These are phyloP conservation scores for Flaveria robusta DNA, from an alignment of 129 eudicot genomes.

Conservation along the genomic window DNA sequence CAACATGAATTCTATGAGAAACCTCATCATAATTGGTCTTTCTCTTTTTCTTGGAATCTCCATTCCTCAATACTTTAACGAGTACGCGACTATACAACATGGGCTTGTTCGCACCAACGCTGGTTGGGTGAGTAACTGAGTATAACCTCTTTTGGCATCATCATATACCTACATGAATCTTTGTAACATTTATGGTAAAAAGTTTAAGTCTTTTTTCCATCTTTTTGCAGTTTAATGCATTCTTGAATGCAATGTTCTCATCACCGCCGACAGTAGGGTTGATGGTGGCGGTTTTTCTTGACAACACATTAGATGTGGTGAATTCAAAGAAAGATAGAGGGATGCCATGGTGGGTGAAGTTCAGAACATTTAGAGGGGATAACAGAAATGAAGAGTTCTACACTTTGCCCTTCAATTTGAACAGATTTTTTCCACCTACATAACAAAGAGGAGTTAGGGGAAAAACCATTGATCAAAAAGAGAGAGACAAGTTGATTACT, in stretches of 20 bases:
- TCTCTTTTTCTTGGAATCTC: constrained; percentile 97
- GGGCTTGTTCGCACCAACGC: constrained; percentile 94
- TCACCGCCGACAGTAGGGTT: constrained; percentile 78
- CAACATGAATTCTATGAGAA: constrained; percentile 99
- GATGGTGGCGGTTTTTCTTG: constrained; percentile 76
- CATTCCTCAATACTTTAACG: constrained; percentile 78
- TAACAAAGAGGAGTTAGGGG: constrained; percentile 24
- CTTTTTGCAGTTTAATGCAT: constrained; percentile 73
- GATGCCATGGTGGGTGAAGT: constrained; percentile 98
- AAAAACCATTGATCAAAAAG: constrained; percentile 25
- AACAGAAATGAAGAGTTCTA: constrained; percentile 88
- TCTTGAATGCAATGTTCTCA: constrained; percentile 67
- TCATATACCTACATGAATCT: not conserved
- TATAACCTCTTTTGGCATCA: not conserved
- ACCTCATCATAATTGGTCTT: constrained; percentile 86
- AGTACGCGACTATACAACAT: constrained; percentile 53
- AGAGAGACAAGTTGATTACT: constrained; percentile 13
- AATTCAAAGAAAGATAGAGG: constrained; percentile 85
- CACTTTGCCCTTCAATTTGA: constrained; percentile 78
- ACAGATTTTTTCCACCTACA: constrained; percentile 86
- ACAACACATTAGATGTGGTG: constrained; percentile 88
- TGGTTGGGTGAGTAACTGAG: constrained; percentile 76
- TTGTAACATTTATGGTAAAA: constrained; percentile 2
- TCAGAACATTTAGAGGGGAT: constrained; percentile 83
- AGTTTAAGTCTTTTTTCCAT: not conserved